A percentile compares a stretch with the other conserved stretches of the same genome.
Evolutionary conservation across 805 yeast genomes (phyloP).

Genomic region (Candida ulmi): DNA sequence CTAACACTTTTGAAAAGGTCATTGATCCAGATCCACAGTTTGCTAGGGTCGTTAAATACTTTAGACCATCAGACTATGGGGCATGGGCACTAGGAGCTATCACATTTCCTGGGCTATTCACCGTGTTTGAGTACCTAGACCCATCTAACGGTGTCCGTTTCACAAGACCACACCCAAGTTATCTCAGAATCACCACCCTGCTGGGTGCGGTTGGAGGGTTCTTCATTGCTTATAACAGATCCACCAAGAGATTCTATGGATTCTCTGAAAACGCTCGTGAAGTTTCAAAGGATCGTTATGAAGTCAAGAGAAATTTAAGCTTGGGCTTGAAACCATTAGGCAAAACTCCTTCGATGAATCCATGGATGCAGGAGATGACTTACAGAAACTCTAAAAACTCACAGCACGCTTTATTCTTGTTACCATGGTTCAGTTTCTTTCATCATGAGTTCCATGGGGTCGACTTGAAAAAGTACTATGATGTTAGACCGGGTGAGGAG

Average conservation of each 20-base stretch:
- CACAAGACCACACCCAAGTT: conserved; percentile 47
- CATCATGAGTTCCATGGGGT: conserved; percentile 81
- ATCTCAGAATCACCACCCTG: conserved; percentile 52
- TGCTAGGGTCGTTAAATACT: conserved; percentile 62
- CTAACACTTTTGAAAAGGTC: conserved; percentile 25
- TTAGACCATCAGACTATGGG: conserved; percentile 62
- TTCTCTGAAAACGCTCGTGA: conserved; percentile 67
- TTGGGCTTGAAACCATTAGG: conserved; percentile 66
- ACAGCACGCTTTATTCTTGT: conserved; percentile 47
- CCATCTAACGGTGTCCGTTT: conserved; percentile 40
- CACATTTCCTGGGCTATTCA: conserved; percentile 42
- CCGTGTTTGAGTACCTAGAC: conserved; percentile 40
- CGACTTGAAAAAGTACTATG: conserved; percentile 47
- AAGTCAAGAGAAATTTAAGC: conserved; percentile 60
- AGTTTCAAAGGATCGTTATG: conserved; percentile 66
- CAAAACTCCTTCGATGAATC: conserved; percentile 49
- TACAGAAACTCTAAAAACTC: conserved; percentile 75
- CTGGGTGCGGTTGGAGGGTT: conserved; percentile 74
- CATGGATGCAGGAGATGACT: conserved; percentile 68
- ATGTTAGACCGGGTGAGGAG: conserved; percentile 21
- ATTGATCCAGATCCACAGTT: conserved; percentile 82
- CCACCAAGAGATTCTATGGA: conserved; percentile 74
- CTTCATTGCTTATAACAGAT: conserved; percentile 58
- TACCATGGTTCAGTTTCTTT: conserved; percentile 82
- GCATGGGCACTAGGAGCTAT: conserved; percentile 42